Evolutionary conservation across 305 asterid species (phyloP).

Genomic region (Rubia tinctorum): DNA sequence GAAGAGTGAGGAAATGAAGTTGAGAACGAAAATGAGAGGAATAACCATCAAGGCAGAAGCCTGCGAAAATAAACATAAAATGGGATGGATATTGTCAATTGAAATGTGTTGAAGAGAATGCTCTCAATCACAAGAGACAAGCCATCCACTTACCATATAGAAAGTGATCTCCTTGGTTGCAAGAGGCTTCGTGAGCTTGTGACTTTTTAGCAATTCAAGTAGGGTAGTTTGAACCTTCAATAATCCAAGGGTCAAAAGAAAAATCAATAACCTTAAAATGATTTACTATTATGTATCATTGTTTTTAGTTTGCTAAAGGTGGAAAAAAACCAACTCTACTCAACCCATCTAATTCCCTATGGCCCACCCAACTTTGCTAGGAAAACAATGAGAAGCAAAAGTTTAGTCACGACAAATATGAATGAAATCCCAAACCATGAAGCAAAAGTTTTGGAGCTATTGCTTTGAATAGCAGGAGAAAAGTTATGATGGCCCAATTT

Average conservation of each 20-base stretch:
- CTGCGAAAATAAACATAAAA: constrained; percentile 18
- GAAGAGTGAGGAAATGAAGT: constrained; percentile 19
- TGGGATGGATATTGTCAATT: neutral
- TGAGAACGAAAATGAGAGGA: constrained; percentile 29
- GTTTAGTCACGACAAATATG: neutral
- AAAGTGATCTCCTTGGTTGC: constrained; percentile 33
- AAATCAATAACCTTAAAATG: neutral
- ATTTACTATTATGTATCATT: neutral
- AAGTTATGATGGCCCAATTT: neutral
- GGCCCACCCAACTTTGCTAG: neutral
- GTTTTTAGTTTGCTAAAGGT: neutral
- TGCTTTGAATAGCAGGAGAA: neutral
- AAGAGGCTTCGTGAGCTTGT: constrained; percentile 34
- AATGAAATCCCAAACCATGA: neutral
- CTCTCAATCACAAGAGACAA: neutral
- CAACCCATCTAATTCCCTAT: neutral
- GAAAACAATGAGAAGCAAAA: neutral
- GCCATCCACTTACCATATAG: constrained; percentile 29
- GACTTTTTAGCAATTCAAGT: constrained; percentile 24
- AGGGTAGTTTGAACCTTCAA: constrained; percentile 37
- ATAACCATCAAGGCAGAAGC: constrained; percentile 33
- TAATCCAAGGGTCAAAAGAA: constrained; percentile 9
- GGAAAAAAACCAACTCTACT: neutral
- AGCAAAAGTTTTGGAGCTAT: neutral
- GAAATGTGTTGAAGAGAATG: neutral